These are phyloP conservation scores for Phytophthora idaei DNA, from an alignment of 352 stramenopile genomes.

Conservation along the genomic window DNA sequence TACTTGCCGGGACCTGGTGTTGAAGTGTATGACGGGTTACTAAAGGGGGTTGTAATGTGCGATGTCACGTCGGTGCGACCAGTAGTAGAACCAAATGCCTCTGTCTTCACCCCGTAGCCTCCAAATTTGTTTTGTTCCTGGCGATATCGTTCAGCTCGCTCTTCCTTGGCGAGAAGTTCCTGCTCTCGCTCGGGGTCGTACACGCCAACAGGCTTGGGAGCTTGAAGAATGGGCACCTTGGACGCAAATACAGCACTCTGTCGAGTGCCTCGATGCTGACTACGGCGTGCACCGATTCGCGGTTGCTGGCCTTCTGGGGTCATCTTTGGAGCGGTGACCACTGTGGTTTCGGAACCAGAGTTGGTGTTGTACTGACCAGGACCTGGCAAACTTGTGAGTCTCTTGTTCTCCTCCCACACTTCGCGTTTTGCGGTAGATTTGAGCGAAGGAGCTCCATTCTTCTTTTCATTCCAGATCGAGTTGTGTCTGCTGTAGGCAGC, in stretches of 20 bases:
- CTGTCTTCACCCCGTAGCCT: constrained; percentile 39
- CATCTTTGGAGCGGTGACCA: constrained; percentile 9
- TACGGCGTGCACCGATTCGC: constrained; percentile 31
- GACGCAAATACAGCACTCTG: constrained; percentile 76
- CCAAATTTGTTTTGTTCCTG: constrained; percentile 32
- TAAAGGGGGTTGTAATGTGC: constrained; percentile 65
- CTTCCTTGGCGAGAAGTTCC: constrained; percentile 62
- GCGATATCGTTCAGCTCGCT: constrained; percentile 39
- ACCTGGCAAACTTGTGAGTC: constrained; percentile 51
- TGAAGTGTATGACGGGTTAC: constrained; percentile 55
- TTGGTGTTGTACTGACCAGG: constrained; percentile 64
- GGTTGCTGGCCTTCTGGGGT: constrained; percentile 22
- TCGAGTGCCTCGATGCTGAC: constrained; percentile 32
- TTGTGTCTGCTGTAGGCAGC: constrained; percentile 65
- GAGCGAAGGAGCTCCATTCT: constrained; percentile 68
- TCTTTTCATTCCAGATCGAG: constrained; percentile 67
- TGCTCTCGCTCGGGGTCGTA: constrained; percentile 69
- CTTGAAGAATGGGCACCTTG: constrained; percentile 70
- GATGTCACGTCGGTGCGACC: constrained; percentile 55
- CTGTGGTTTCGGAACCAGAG: constrained; percentile 4
- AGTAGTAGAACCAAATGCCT: constrained; percentile 79
- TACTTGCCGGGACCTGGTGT: constrained; percentile 73
- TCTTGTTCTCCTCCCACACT: constrained; percentile 72
- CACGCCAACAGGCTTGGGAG: constrained; percentile 45
- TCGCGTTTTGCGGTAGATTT: constrained; percentile 76